A percentile compares a stretch with the other conserved stretches of the same genome.
Evolutionary conservation across 2,329 filamentous ascomycete species (phyloP).

Genomic region (Escovopsis sp.): DNA sequence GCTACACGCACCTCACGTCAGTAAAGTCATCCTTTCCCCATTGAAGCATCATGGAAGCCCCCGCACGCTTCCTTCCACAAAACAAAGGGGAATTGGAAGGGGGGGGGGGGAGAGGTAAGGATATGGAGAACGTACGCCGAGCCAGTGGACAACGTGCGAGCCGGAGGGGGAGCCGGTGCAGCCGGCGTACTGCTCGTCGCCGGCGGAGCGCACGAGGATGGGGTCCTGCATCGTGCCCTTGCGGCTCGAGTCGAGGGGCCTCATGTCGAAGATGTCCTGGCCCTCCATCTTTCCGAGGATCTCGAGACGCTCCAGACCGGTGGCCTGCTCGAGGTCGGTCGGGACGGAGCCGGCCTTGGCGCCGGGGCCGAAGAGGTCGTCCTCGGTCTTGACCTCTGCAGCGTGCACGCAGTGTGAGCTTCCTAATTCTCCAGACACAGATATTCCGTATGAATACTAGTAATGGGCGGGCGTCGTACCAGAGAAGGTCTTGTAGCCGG

Average conservation of each 20-base stretch:
- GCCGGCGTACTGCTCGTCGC: slow-evolving; percentile 91
- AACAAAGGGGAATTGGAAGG: no score
- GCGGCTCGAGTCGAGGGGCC: slow-evolving; percentile 80
- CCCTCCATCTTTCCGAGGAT: slow-evolving; percentile 99
- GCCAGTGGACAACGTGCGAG: slow-evolving; percentile 82
- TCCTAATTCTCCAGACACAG: no score
- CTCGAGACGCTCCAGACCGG: slow-evolving; percentile 95
- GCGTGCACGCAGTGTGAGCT: slow-evolving; percentile 2
- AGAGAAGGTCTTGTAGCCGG: slow-evolving; percentile 29
- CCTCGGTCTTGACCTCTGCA: slow-evolving; percentile 65
- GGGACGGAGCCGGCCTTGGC: slow-evolving; percentile 70
- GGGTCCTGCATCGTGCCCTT: slow-evolving; percentile 85
- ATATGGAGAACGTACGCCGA: slow-evolving; percentile 49
- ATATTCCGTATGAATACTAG: no score
- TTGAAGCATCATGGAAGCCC: no score
- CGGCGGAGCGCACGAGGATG: slow-evolving; percentile 78
- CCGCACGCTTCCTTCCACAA: neutral
- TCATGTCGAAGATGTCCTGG: slow-evolving; percentile 96
- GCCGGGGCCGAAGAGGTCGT: slow-evolving; percentile 79
- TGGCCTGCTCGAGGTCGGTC: slow-evolving; percentile 89
- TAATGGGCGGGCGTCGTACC: slow-evolving; percentile 23
- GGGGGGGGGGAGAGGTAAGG: no score
- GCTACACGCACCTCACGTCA: slow-evolving; percentile 28
- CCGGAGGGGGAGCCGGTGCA: slow-evolving; percentile 92
- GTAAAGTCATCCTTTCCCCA: no score